Conservation (phyloP, 257 asterid genomes). For the Solanum commersonii region DNA sequence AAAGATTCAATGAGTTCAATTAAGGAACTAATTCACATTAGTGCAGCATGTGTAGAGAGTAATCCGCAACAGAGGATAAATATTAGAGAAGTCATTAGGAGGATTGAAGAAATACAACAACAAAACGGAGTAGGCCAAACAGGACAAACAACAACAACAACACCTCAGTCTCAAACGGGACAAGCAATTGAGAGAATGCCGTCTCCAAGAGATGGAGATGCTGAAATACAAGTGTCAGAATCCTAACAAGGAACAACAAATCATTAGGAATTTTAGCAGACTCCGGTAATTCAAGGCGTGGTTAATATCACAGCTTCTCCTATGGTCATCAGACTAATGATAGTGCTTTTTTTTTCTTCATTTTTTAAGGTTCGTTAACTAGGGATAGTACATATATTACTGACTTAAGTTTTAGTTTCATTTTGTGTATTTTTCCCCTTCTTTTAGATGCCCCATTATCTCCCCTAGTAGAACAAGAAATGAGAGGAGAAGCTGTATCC, state of each 20-base stretch:
- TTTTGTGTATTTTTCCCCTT: background rate
- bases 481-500: background rate
- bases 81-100: conserved; percentile 37
- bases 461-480: background rate
- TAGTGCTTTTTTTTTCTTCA: background rate
- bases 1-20: conserved; percentile 11
- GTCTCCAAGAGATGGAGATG: conserved; percentile 15
- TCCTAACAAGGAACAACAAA: background rate
- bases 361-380: background rate
- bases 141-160: background rate
- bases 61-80: conserved; percentile 42
- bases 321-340: background rate
- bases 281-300: background rate
- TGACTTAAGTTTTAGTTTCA: background rate
- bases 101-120: conserved; percentile 29
- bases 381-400: background rate
- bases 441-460: background rate
- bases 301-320: background rate
- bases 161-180: conserved; percentile 4
- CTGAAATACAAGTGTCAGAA: conserved; percentile 1
- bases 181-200: conserved; percentile 6
- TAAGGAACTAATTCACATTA: conserved; percentile 39
- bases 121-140: background rate
- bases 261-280: background rate
- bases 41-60: conserved; percentile 50